phyloP scores from a whole-genome alignment of 805 yeast genomes.

The Yarrowia sp. region DNA sequence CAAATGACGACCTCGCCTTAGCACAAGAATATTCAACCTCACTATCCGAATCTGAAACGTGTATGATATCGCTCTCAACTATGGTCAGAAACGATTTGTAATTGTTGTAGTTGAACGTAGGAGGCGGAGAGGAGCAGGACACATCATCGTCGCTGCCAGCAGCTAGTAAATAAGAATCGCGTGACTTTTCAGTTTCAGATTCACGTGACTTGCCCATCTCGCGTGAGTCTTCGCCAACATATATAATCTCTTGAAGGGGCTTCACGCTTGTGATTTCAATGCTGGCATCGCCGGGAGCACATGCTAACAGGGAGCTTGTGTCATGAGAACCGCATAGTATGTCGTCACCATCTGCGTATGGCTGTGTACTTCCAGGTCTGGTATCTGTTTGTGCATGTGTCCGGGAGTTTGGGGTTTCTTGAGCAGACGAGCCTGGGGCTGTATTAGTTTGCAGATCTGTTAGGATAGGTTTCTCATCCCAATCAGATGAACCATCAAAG shows the following conservation, averaged over 20 bases:
- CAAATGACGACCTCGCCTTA: too few species aligned
- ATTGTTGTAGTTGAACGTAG: conserved; percentile 8
- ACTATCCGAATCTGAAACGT: neutral
- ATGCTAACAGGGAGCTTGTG: too few species aligned
- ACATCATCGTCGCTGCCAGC: neutral
- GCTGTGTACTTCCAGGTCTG: too few species aligned
- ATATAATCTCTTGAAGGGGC: neutral
- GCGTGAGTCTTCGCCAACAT: neutral
- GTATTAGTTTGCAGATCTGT: neutral
- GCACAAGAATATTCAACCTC: neutral
- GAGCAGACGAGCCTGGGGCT: too few species aligned
- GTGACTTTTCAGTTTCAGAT: neutral
- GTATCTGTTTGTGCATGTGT: too few species aligned
- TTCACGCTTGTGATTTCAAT: neutral
- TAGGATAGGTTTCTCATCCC: neutral
- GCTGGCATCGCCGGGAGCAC: neutral
- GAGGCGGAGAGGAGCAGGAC: neutral
- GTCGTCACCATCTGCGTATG: too few species aligned
- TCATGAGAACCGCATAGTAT: too few species aligned
- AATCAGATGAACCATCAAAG: neutral
- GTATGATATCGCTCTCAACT: neutral
- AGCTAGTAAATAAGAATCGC: neutral
- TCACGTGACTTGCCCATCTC: too few species aligned
- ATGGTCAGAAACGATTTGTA: neutral
- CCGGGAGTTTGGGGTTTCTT: too few species aligned